Evolutionary conservation across 495 filamentous ascomycete species (phyloP), one percentile per base, ranked within the genome.

Genomic region (Ascobolus immersus): DNA sequence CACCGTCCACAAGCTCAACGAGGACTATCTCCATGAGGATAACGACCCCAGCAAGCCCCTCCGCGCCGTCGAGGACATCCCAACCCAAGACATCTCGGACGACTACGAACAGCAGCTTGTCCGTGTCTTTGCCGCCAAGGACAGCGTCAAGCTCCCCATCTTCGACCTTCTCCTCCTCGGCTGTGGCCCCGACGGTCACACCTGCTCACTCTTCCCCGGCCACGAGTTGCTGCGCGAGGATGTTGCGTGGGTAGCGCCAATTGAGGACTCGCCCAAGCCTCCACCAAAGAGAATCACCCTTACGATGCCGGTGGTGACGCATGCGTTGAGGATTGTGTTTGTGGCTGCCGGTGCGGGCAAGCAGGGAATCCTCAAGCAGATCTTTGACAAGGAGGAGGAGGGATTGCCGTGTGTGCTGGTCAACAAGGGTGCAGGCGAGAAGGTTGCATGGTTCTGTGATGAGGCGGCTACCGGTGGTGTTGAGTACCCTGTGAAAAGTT

Each of bases 381-480:
- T 94, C 41, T 90, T 96, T 50, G 73, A 78, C 38, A 59, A 58
- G 0, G 44, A 44, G 11, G 66, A 71, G 54, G 56, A 61, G 28
- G 64, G 59, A 24, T 58, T 94, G 19, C 86, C 86, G 0, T 86
- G 77, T 42, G 69, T 77, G 1, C 57, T 94, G 33, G 74, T 96
- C 34, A 96, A 96, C 51, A 62, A 69, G 43, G 67, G 64, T 17
- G 75, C 64, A 8, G 75, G 73, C 24, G 78, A 89, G 24, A 73
- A 78, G 50, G 79, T 81, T 40, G 82, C 69, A 52, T 96, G 86
- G 86, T 96, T 96, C 52, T 77, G 78, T 5, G 89, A 94, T 48
- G 56, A 64, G 35, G 60, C 70, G 1, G 86, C 86, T 4, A 67
- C 80, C 5, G 71, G 89, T 41, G 77, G 77, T 3, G 75, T 96